Evolutionary conservation across 768 basidiomycete genomes (phyloP).

Genomic region (Suillus weaverae): DNA sequence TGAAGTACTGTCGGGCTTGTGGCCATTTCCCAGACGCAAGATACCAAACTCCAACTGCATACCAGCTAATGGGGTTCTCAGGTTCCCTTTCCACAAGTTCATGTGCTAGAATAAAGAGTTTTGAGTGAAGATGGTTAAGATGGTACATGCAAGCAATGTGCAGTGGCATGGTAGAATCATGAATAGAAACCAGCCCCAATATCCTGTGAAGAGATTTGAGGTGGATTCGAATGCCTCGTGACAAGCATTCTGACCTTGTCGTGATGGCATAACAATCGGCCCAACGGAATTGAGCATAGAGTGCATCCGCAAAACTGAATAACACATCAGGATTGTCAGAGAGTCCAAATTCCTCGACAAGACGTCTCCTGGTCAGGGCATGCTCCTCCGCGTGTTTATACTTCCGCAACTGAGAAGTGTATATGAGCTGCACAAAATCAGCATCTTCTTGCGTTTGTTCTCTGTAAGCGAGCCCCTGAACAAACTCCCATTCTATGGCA

Average conservation of each 20-base stretch:
- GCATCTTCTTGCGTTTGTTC: slow-evolving; percentile 88
- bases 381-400: slow-evolving; percentile 85
- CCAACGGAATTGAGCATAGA: slow-evolving; percentile 88
- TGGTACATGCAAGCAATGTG: slow-evolving; percentile 99
- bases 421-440: slow-evolving; percentile 89
- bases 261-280: slow-evolving; percentile 94
- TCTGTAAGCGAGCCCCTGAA: slow-evolving; percentile 78
- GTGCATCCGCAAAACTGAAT: slow-evolving; percentile 85
- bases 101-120: slow-evolving; percentile 94
- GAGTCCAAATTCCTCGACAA: slow-evolving; percentile 81
- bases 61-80: slow-evolving; percentile 93
- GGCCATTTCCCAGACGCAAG: slow-evolving; percentile 83
- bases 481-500: slow-evolving; percentile 91
- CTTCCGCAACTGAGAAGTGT: slow-evolving; percentile 89
- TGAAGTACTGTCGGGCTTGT: slow-evolving; percentile 92
- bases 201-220: slow-evolving; percentile 53
- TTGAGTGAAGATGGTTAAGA: slow-evolving; percentile 85
- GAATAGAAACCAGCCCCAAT: slow-evolving; percentile 78
- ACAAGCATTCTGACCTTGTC: slow-evolving; percentile 49
- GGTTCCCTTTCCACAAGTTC: slow-evolving; percentile 95
- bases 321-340: slow-evolving; percentile 92
- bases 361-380: slow-evolving; percentile 69
- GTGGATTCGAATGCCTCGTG: neutral
- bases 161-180: slow-evolving; percentile 86
- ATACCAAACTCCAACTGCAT: slow-evolving; percentile 98